These are phyloP conservation scores for Fusarium brachygibbosum DNA, from an alignment of 2,329 filamentous ascomycete genomes.

Conservation along the genomic window DNA sequence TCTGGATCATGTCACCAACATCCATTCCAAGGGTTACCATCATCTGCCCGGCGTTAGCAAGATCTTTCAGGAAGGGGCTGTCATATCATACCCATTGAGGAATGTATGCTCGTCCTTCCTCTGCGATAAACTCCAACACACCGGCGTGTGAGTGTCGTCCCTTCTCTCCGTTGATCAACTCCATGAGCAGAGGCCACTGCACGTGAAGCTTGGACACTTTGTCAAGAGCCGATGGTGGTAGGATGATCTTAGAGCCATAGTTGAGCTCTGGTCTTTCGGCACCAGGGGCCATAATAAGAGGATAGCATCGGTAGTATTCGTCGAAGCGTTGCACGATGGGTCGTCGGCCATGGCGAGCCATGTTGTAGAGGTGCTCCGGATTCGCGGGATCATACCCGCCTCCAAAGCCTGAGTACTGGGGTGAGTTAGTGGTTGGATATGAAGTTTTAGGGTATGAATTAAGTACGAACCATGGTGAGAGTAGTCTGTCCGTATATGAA, in stretches of 20 bases:
- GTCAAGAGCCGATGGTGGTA: conserved; percentile 95
- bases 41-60: conserved; percentile 70
- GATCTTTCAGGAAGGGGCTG: not conserved
- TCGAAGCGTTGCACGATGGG: conserved; percentile 84
- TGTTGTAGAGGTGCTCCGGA: conserved; percentile 63
- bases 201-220: conserved; percentile 97
- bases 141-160: conserved; percentile 89
- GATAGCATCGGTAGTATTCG: conserved; percentile 98
- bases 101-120: conserved; percentile 95
- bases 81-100: conserved; percentile 83
- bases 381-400: conserved; percentile 62
- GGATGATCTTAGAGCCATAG: conserved; percentile 96
- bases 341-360: conserved; percentile 62
- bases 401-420: conserved; percentile 56
- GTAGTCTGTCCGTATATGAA: conserved; percentile 7
- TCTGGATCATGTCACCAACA: conserved; percentile 92
- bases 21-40: conserved; percentile 93
- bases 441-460: not conserved
- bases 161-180: conserved; percentile 89
- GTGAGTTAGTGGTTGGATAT: not conserved
- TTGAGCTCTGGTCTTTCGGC: conserved; percentile 91
- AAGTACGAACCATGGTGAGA: conserved; percentile 42
- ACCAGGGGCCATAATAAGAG: conserved; percentile 92
- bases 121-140: conserved; percentile 96
- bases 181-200: conserved; percentile 96